Conservation (phyloP, 2,329 filamentous ascomycete genomes). For the Colletotrichum liriopes region DNA sequence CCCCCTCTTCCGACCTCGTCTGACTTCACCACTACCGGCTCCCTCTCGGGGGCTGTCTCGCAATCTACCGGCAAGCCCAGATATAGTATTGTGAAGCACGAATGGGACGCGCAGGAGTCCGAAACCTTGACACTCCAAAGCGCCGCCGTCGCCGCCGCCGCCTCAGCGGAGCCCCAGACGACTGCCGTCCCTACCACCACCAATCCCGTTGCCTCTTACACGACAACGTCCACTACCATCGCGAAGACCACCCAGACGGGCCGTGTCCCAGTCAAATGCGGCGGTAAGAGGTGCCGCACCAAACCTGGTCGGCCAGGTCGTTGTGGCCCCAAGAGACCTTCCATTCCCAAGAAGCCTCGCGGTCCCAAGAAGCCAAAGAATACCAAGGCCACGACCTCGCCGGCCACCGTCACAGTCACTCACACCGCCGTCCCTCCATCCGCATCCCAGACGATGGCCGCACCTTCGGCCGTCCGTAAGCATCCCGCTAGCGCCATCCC, state of each 20-base stretch:
- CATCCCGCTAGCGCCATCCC: no score
- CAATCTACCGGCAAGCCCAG: not conserved
- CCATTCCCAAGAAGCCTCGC: not conserved
- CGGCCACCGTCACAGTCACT: not conserved
- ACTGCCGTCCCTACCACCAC: not conserved
- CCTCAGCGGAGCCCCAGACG: not conserved
- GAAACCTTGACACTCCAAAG: no score
- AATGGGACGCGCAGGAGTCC: not conserved
- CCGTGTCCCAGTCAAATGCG: not conserved
- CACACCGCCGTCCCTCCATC: not conserved
- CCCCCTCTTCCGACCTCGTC: not conserved
- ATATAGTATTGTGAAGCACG: not conserved
- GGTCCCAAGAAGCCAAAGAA: not conserved
- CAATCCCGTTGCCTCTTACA: not conserved
- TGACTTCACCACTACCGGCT: not conserved
- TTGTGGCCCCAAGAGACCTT: not conserved
- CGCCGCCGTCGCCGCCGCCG: not conserved
- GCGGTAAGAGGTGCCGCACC: no score
- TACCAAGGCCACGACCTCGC: not conserved
- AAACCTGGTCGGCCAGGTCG: no score
- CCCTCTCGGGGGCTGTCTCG: not conserved
- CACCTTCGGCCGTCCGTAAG: no score
- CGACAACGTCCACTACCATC: no score
- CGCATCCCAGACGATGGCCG: not conserved
- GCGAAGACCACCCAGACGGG: not conserved